phyloP scores from a whole-genome alignment of 345 rosid genomes.

The Crucihimalaya himalaica region DNA sequence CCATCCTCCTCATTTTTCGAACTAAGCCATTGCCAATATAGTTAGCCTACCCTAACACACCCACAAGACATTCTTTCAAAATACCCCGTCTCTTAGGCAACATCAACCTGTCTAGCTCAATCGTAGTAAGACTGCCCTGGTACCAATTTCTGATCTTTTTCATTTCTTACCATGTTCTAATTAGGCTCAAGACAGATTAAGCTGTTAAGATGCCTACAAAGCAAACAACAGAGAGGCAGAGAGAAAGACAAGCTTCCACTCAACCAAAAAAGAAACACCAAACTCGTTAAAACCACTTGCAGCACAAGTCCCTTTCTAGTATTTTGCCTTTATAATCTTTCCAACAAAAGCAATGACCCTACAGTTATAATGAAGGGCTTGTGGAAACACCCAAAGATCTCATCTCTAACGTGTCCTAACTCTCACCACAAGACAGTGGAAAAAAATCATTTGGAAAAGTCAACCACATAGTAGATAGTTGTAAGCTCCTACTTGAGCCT shows the following conservation, averaged over 20 bases:
- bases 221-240: slow-evolving; percentile 23
- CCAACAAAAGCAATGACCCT: slow-evolving; percentile 35
- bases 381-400: slow-evolving; percentile 26
- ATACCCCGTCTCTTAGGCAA: neutral
- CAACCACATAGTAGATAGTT: slow-evolving; percentile 33
- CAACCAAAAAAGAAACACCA: neutral
- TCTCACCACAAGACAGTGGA: slow-evolving; percentile 26
- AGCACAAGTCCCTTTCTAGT: slow-evolving; percentile 17
- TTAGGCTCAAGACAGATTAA: slow-evolving; percentile 4
- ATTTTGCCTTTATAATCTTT: slow-evolving; percentile 1
- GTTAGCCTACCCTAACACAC: neutral
- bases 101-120: neutral
- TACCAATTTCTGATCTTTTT: neutral
- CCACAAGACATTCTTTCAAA: neutral
- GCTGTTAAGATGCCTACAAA: slow-evolving; percentile 17
- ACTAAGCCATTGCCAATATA: neutral
- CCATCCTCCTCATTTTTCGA: neutral
- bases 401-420: slow-evolving; percentile 25
- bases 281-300: slow-evolving; percentile 15
- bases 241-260: slow-evolving; percentile 31
- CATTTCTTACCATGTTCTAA: neutral
- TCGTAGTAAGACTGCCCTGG: neutral
- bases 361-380: slow-evolving; percentile 7
- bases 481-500: slow-evolving; percentile 3
- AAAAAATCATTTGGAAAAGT: slow-evolving; percentile 27